Base-by-base conservation (phyloP, 1,284 basidiomycete genomes). In the Microbotryum violaceum region DNA sequence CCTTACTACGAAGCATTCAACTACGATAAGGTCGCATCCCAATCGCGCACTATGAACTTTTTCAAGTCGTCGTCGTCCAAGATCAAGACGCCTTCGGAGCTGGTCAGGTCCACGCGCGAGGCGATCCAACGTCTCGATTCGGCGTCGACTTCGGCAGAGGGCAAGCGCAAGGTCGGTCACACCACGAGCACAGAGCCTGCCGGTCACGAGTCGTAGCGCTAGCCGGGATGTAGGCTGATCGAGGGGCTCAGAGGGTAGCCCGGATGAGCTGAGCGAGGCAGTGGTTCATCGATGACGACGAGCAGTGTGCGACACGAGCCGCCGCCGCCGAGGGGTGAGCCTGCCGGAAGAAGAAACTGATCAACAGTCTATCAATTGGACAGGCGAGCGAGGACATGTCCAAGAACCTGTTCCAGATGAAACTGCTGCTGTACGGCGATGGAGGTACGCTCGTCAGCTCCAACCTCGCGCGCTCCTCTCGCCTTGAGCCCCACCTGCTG, bases 341-440 rank as follows among this genome's bases (percentile, higher is more conserved):
- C 8, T 9, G 14, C 18, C 2, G 20, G 46, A 14, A n/a, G 42
- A 25, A 37, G 33, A 31, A 23, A 47, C 27, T 57, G 58, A 20
- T 31, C 7, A n/a, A 7, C 16, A 37, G 54, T 42, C n/a, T n/a
- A 7, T 21, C n/a, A 25, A 49, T 25, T 21, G 18, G 54, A 16
- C 67, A 94, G 88, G 87, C 89, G 6, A 83, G 80, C 74, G 91
- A 94, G 68, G 91, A 94, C 62, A 83, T 92, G 10, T 84, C 85
- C n/a, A 91, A 89, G 80, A 86, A 86, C 73, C 80, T 94, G 27
- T 86, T 88, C 73, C 88, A 90, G 74, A 87, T 93, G 77, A 94
- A 94, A 77, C 80, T 80, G 21, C 83, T 94, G 69, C 81, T 96
- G 55, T 87, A 85, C 62, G 91, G 91, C 60, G 91, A 96, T 72